Conservation (phyloP, 371 early-diverging fungal genomes). For the Chytridiales sp. region DNA sequence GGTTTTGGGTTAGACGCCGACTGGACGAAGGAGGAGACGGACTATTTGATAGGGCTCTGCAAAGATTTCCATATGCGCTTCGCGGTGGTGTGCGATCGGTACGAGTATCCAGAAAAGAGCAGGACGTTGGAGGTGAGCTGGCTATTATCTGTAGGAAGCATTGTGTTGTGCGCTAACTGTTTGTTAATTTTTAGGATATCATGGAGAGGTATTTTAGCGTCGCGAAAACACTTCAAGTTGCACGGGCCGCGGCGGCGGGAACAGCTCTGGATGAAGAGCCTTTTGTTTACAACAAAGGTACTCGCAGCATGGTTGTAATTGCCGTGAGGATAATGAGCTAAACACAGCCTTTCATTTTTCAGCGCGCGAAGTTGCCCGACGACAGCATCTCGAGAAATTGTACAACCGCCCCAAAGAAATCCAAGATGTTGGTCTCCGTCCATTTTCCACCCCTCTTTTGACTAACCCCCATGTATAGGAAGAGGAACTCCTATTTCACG, state of each 20-base stretch:
- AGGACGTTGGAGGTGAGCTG: slow-evolving; percentile 44
- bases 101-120: slow-evolving; percentile 38
- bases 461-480: too few species aligned
- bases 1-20: slow-evolving; percentile 53
- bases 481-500: slow-evolving; percentile 73
- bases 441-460: not conserved
- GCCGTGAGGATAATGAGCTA: not conserved
- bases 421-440: slow-evolving; percentile 51
- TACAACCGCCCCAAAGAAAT: slow-evolving; percentile 74
- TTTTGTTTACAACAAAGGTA: slow-evolving; percentile 58
- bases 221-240: slow-evolving; percentile 50
- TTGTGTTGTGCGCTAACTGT: too few species aligned
- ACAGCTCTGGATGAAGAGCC: slow-evolving; percentile 43
- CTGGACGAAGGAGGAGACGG: slow-evolving; percentile 87
- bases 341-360: not conserved
- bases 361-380: slow-evolving; percentile 71
- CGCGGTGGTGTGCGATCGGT: slow-evolving; percentile 81
- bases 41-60: slow-evolving; percentile 76
- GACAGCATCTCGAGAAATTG: slow-evolving; percentile 69
- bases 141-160: not conserved
- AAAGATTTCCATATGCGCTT: slow-evolving; percentile 77
- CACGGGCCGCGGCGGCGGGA: slow-evolving; percentile 37
- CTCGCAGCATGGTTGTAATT: too few species aligned
- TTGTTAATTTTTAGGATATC: slow-evolving; percentile 60
- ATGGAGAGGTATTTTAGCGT: slow-evolving; percentile 79